These are phyloP conservation scores for Schoenoplectus triqueter DNA, from an alignment of 202 grass and related monocot genomes.

Conservation along the genomic window DNA sequence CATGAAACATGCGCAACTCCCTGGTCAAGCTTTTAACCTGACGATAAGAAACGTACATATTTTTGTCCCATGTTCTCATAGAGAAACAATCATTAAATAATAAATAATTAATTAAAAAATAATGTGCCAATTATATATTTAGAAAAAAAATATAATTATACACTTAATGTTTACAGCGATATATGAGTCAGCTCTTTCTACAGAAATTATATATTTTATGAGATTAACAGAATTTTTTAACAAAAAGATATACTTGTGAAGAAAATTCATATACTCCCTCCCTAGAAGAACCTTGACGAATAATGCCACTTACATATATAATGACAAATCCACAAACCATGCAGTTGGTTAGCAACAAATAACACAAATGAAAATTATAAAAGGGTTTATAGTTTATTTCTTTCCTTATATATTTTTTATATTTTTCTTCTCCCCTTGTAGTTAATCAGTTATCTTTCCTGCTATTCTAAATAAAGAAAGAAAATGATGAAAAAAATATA, in stretches of 20 bases:
- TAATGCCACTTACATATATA: too few relatives aligned
- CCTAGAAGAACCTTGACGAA: too few relatives aligned
- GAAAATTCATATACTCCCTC: background rate
- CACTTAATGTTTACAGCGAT: background rate
- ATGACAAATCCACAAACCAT: background rate
- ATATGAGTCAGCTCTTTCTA: background rate
- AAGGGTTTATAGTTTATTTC: background rate
- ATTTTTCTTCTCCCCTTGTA: background rate
- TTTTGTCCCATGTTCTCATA: conserved; percentile 9
- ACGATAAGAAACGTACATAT: background rate
- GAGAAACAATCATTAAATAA: background rate
- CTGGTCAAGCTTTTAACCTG: conserved; percentile 19
- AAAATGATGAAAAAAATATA: too few relatives aligned
- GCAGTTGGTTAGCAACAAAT: background rate
- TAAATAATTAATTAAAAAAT: background rate
- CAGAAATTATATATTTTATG: background rate
- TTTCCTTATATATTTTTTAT: background rate
- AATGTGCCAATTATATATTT: background rate
- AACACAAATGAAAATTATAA: background rate
- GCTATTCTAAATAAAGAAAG: too few relatives aligned
- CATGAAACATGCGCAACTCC: conserved; percentile 19
- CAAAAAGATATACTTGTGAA: background rate
- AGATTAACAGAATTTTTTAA: background rate
- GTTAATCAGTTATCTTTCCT: background rate
- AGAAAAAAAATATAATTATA: background rate